phyloP scores from a whole-genome alignment of 2,329 filamentous ascomycete species.

The Hypoxylon sp. region DNA sequence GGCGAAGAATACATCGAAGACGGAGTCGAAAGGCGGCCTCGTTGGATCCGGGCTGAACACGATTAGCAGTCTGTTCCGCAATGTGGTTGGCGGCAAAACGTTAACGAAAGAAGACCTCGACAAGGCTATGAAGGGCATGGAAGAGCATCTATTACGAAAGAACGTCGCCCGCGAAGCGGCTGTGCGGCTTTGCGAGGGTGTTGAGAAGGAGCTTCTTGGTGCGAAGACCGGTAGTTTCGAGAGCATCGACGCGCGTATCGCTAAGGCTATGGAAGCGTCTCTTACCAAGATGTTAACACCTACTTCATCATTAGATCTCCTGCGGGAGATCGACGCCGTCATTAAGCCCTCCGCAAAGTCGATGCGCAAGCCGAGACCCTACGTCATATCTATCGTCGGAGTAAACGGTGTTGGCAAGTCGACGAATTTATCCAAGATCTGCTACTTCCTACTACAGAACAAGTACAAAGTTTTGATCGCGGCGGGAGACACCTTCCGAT shows the following conservation, averaged over 20 bases:
- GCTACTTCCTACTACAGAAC: constrained; percentile 97
- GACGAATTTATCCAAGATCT: constrained; percentile 97
- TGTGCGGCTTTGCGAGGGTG: constrained; percentile 88
- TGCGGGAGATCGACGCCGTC: constrained; percentile 90
- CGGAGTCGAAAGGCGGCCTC: constrained; percentile 71
- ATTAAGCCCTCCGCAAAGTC: constrained; percentile 74
- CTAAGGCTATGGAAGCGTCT: constrained; percentile 89
- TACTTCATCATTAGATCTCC: constrained; percentile 91
- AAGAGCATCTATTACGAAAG: constrained; percentile 93
- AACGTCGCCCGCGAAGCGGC: constrained; percentile 97
- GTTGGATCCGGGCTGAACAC: constrained; percentile 84
- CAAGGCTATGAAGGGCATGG: constrained; percentile 95
- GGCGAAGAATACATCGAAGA: constrained; percentile 64
- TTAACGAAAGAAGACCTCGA: constrained; percentile 89
- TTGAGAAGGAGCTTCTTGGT: constrained; percentile 89
- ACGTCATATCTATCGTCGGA: constrained; percentile 97
- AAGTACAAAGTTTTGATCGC: constrained; percentile 95
- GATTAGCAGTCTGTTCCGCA: constrained; percentile 90
- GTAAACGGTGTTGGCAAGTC: constrained; percentile 99
- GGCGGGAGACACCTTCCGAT: constrained; percentile 96
- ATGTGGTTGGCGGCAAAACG: constrained; percentile 94
- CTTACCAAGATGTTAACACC: constrained; percentile 96
- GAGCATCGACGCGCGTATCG: constrained; percentile 85
- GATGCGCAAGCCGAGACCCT: constrained; percentile 77
- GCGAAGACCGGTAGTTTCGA: constrained; percentile 95